Base-by-base conservation (phyloP, 257 asterid genomes). In the Gynochthodes officinalis region DNA sequence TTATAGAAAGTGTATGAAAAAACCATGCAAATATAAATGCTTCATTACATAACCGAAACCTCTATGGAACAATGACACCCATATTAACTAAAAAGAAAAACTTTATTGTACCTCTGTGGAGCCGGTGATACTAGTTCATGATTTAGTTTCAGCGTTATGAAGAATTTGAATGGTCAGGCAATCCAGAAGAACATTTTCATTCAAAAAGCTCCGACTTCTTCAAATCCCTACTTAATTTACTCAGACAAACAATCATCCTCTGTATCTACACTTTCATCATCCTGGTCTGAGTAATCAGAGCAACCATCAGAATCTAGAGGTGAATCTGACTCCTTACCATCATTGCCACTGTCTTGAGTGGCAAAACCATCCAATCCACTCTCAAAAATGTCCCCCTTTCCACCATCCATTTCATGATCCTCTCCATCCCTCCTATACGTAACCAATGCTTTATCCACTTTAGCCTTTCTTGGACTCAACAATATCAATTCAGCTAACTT, bases 381-480 rank as follows among this genome's bases (percentile, higher is more conserved):
- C 57, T 78, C 89, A 15, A 50, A 12, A 52, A 67, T 58, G 21
- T 52, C 77, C 65, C 82, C 70, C 70, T 70, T 59, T 14, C 35
- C 75, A 58, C 75, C 54, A 60, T 70, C 75, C 67, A 23, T 76
- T 61, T 80, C 86, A 74, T 83, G 83, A 3, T 82, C 81, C 35
- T 80, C 81, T 7, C 69, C 83, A 42, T 73, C 64, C 81, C 86
- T 84, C 73, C 87, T 70, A 79, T 84, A 85, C 61, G 73, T 67
- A 72, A 76, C 84, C 85, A 93, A 75, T 74, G 81, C 87, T 39
- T 63, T 65, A 70, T 84, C 86, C 69, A 84, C 14, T 13, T 76
- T 69, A n/a, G 90, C 95, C 61, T 85, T 93, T 78, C 95, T 84
- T 4, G 98, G 93, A 77, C 95, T 90, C 69, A 86, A 65, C 61